A percentile compares a stretch with the other conserved stretches of the same genome.
phyloP scores from a whole-genome alignment of 345 rosid species.

The Sonneratia caseolaris region DNA sequence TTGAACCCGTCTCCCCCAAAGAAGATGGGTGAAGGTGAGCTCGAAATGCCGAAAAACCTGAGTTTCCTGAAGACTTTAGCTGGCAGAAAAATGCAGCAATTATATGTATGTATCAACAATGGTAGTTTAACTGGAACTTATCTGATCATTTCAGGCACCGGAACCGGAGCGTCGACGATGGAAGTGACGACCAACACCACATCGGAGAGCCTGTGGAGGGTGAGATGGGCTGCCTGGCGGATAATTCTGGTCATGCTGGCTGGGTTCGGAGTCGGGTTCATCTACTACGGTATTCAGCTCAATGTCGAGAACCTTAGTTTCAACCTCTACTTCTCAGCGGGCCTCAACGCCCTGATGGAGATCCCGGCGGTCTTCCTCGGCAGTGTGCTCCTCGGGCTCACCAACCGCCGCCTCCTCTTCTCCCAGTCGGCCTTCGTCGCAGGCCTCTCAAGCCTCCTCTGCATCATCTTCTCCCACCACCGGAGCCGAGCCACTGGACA shows the following conservation, averaged over 20 bases:
- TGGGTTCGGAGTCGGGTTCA: conserved; percentile 61
- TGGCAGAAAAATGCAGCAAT: too few species aligned
- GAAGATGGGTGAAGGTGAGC: background rate
- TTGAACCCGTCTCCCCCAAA: conserved; percentile 15
- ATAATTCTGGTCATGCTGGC: conserved; percentile 40
- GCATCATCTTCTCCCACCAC: conserved; percentile 37
- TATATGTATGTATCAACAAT: too few species aligned
- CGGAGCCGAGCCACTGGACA: background rate
- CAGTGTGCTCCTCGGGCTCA: conserved; percentile 30
- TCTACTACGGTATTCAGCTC: conserved; percentile 64
- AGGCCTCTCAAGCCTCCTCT: conserved; percentile 41
- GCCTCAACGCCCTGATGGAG: conserved; percentile 61
- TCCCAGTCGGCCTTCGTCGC: conserved; percentile 37
- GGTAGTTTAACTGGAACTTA: too few species aligned
- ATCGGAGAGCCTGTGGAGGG: conserved; percentile 41
- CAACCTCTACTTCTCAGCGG: conserved; percentile 47
- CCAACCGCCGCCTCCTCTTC: conserved; percentile 45
- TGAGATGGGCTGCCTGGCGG: conserved; percentile 55
- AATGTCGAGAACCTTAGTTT: conserved; percentile 62
- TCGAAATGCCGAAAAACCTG: too few species aligned
- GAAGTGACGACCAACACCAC: background rate
- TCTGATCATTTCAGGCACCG: background rate
- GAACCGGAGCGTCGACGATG: background rate
- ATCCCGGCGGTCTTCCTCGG: conserved; percentile 61
- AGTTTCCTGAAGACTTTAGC: too few species aligned